These are phyloP conservation scores for Anthracocystis walkeri DNA, from an alignment of 1,284 basidiomycete genomes.

Conservation along the genomic window DNA sequence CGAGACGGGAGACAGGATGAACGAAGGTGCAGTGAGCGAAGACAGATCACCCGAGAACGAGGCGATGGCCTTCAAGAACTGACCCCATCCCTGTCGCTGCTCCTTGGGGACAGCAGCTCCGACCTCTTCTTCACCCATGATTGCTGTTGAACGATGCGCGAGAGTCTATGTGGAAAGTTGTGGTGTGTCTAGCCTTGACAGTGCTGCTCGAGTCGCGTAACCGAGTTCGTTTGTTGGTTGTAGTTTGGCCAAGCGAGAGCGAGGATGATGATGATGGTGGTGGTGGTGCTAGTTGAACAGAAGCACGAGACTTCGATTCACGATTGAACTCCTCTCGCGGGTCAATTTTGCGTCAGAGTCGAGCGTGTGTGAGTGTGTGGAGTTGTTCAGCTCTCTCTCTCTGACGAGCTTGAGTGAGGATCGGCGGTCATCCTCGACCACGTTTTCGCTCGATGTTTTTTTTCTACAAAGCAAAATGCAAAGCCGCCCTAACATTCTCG, in stretches of 20 bases:
- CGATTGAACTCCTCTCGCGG: not conserved
- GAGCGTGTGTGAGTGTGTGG: constrained; percentile 2
- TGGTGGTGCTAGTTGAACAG: not conserved
- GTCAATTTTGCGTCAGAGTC: not conserved
- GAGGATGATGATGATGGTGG: constrained; percentile 3
- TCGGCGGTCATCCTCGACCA: not conserved
- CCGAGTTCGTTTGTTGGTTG: not conserved
- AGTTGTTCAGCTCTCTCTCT: not conserved
- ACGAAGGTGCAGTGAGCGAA: constrained; percentile 87
- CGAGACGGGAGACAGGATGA: constrained; percentile 71
- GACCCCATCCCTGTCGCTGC: constrained; percentile 63
- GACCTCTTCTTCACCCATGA: constrained; percentile 58
- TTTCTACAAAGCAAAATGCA: not conserved
- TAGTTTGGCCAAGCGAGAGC: not conserved
- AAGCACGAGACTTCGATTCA: no score
- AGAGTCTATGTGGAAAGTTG: constrained; percentile 8
- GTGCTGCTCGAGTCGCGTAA: constrained; percentile 2
- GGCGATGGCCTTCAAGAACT: constrained; percentile 67
- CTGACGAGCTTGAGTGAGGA: not conserved
- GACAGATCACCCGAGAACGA: constrained; percentile 82
- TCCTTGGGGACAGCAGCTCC: constrained; percentile 57
- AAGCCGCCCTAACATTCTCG: not conserved
- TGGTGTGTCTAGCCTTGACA: not conserved
- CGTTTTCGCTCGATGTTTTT: no score
- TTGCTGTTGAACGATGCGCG: not conserved